Evolutionary conservation across 2,329 filamentous ascomycete species (phyloP).

Genomic region (Cylindrodendrum hubeiense): DNA sequence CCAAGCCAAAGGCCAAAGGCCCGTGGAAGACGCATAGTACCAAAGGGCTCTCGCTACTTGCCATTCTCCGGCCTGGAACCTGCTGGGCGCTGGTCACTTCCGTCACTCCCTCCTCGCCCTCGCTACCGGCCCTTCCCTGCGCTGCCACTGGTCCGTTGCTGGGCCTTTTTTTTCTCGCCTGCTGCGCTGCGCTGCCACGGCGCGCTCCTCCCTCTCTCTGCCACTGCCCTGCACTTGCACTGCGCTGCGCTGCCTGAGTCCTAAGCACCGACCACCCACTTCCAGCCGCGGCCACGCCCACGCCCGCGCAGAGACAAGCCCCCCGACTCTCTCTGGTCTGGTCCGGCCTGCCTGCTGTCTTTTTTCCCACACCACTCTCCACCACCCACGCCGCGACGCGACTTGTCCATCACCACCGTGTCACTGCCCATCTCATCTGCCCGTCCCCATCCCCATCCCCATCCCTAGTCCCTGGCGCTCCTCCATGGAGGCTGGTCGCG

Average conservation of each 20-base stretch:
- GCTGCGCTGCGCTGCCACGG: conserved; percentile 33
- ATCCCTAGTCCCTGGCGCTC: conserved; percentile 50
- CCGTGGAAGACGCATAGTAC: conserved; percentile 13
- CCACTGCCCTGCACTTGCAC: conserved; percentile 3
- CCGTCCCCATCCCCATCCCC: conserved; percentile 52
- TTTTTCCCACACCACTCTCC: conserved; percentile 53
- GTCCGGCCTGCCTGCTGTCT: conserved; percentile 31
- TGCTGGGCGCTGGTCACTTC: conserved; percentile 7
- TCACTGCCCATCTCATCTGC: conserved; percentile 60
- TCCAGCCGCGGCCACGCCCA: conserved; percentile 1
- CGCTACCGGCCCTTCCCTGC: conserved; percentile 1
- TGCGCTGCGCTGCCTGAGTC: conserved; percentile 28
- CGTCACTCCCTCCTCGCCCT: conserved; percentile 1
- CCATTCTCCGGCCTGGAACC: conserved; percentile 5
- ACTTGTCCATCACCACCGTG: conserved; percentile 60
- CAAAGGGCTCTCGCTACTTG: conserved; percentile 15
- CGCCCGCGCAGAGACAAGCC: conserved; percentile 24
- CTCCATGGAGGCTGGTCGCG: conserved; percentile 56
- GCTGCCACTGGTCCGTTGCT: conserved; percentile 31
- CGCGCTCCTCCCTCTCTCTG: conserved; percentile 25
- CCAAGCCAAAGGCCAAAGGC: conserved; percentile 7
- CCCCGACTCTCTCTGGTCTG: conserved; percentile 40
- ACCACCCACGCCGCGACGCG: conserved; percentile 58
- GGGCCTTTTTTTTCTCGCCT: conserved; percentile 26
- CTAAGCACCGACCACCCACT: conserved; percentile 25